Conservation (phyloP, 129 eudicot species). For the Apium graveolens region DNA sequence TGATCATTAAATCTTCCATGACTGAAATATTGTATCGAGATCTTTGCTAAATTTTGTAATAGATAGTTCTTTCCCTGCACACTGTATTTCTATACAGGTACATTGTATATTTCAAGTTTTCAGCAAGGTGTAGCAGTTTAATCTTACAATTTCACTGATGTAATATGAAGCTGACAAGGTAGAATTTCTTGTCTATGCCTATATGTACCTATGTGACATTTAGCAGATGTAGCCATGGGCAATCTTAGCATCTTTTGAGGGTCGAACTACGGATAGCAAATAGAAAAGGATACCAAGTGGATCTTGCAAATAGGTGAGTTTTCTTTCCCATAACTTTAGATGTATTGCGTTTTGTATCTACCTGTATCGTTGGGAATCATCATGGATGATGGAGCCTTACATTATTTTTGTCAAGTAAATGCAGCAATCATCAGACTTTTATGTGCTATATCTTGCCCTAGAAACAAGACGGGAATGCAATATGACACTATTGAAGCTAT, state of each 20-base stretch:
- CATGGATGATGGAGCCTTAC: too few relatives aligned
- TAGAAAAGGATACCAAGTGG: too few relatives aligned
- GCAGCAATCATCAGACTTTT: too few relatives aligned
- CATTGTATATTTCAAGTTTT: background rate
- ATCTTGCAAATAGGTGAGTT: too few relatives aligned
- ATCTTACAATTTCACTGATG: background rate
- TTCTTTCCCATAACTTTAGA: too few relatives aligned
- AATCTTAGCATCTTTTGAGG: background rate
- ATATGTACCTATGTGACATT: background rate
- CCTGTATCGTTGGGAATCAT: too few relatives aligned
- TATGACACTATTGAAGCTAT: too few relatives aligned
- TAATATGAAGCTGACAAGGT: background rate
- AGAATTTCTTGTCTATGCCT: background rate
- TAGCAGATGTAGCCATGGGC: background rate
- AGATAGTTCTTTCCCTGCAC: background rate
- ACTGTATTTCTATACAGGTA: background rate
- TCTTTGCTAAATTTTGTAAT: background rate
- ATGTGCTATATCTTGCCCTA: too few relatives aligned
- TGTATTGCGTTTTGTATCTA: too few relatives aligned
- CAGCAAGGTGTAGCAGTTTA: background rate
- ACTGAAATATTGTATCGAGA: slow-evolving; percentile 12
- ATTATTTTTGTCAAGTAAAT: too few relatives aligned
- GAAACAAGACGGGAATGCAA: too few relatives aligned
- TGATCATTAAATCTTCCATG: background rate
- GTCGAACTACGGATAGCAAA: background rate